Conservation (phyloP, 176 grass and related monocot species). For the Pontederia paniculata region DNA sequence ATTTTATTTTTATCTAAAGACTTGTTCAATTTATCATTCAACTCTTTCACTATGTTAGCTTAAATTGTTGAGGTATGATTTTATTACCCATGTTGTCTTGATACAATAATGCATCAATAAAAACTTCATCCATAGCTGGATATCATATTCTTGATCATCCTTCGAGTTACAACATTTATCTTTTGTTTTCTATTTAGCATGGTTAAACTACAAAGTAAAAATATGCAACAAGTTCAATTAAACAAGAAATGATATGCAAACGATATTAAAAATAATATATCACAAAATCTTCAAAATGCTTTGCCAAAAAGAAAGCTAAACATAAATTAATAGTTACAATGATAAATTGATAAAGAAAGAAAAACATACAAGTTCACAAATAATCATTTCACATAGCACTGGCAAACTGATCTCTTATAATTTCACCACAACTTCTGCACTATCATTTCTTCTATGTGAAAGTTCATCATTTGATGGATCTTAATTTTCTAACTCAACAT, state of each 20-base stretch:
- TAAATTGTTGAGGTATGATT: not conserved
- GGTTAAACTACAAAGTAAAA: not conserved
- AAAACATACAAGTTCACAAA: not conserved
- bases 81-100: not conserved
- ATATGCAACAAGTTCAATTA: not conserved
- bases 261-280: not conserved
- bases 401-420: not conserved
- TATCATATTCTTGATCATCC: not conserved
- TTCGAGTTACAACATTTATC: not conserved
- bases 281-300: not conserved
- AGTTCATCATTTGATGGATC: not conserved
- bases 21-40: not conserved
- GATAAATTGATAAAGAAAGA: not conserved
- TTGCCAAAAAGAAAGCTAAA: not conserved
- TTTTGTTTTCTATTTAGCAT: not conserved
- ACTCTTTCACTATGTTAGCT: not conserved
- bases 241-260: not conserved
- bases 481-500: not conserved
- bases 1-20: not conserved
- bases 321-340: not conserved
- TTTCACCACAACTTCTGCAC: not conserved
- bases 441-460: not conserved
- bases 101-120: not conserved
- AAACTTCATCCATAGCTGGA: not conserved
- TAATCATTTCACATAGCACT: not conserved